Base-by-base conservation (phyloP, 495 filamentous ascomycete species). In the Penicillium macrosclerotiorum region DNA sequence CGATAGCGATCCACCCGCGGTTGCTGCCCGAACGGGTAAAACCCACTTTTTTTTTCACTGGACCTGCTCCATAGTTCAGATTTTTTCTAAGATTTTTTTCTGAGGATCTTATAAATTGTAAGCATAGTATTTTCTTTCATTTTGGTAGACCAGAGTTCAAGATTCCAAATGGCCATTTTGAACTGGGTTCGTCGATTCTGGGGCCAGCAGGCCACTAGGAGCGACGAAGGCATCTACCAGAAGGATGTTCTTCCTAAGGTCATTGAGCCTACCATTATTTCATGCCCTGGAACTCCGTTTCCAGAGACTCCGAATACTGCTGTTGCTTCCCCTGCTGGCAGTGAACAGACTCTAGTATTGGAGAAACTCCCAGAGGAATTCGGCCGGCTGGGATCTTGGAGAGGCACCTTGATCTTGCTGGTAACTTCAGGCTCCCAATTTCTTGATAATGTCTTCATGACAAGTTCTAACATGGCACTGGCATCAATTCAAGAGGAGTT, bases 391-490 rank as follows among this genome's bases (percentile, higher is more conserved):
- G 51, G 34, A 9, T 65, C 59, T 23, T 67, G 64, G 64, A 63
- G 55, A 51, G 64, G 65, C 8, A 40, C 42, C 14, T 43, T 68
- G 54, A 65, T 68, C 18, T 40, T 68, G 37, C 50, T 68, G 22
- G 65, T 68, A 1, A 68, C 65, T 12, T 68, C 62, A 1, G 65
- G 65, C 42, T 65, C 65, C 13, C 65, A 68, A 24, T 68, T 66
- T 30, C 58, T 68, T 7, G 65, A 68, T 23, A 68, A 68, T 47
- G 65, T 68, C 8, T 68, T 66, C 39, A 68, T 68, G 65, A 68
- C 65, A 9, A 68, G 65, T 23, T 55, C 65, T 16, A 68, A 68
- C 16, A 60, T 68, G 45, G 65, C 62, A 4, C 25, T 68, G 34
- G 63, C 65, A 6, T 64, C 65, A 0, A 68, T 68, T 12, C 62